A percentile compares a stretch with the other conserved stretches of the same genome.
phyloP scores from a whole-genome alignment of 768 basidiomycete species.

The Termitomyces heimii region DNA sequence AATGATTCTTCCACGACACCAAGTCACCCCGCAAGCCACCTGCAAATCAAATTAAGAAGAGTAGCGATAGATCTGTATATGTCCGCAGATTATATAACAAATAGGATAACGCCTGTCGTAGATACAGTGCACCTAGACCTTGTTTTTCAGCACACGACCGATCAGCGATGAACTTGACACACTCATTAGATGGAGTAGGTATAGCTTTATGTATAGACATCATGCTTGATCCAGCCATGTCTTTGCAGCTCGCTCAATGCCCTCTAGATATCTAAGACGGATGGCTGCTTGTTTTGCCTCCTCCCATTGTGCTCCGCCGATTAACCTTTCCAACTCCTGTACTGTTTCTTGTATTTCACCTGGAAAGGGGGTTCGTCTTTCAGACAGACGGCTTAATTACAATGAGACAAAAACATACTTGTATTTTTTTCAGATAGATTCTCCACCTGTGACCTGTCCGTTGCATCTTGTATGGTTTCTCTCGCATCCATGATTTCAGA shows the following conservation, averaged over 20 bases:
- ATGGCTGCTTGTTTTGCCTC: constrained; percentile 54
- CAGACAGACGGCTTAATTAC: background rate
- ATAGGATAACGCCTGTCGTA: background rate
- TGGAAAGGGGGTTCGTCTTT: constrained; percentile 21
- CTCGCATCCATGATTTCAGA: constrained; percentile 73
- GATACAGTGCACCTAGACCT: background rate
- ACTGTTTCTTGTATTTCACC: constrained; percentile 47
- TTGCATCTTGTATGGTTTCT: constrained; percentile 69
- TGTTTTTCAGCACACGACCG: background rate
- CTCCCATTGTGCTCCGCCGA: constrained; percentile 49
- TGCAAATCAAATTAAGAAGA: background rate
- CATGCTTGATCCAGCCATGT: constrained; percentile 25
- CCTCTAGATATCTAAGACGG: constrained; percentile 67
- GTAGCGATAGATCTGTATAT: background rate
- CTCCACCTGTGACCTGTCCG: constrained; percentile 42
- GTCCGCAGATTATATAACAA: background rate
- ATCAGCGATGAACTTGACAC: background rate
- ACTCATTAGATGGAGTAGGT: background rate
- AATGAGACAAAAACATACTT: constrained; percentile 11
- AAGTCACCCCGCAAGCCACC: too few relatives aligned
- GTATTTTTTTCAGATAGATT: constrained; percentile 51
- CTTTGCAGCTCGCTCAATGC: constrained; percentile 50
- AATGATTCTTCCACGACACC: background rate
- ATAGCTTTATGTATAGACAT: background rate
- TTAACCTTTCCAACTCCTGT: constrained; percentile 38